Evolutionary conservation across 441 rosid species (phyloP).

Genomic region (Euphorbia neoarborescens): DNA sequence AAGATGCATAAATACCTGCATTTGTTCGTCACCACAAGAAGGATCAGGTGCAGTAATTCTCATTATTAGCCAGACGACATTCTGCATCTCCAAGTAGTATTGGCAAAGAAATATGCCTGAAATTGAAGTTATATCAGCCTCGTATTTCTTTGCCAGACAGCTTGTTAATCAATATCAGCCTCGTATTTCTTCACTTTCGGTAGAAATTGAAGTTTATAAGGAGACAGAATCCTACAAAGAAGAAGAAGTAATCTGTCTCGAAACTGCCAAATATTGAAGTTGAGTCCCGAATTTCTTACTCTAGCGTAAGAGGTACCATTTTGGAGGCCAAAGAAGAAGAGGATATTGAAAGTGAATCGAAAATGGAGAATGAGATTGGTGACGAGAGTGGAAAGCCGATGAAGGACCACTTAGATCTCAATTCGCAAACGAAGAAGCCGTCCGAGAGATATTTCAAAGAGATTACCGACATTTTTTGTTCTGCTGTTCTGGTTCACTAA

Average conservation of each 20-base stretch:
- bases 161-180: too few relatives aligned
- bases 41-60: too few relatives aligned
- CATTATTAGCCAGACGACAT: too few relatives aligned
- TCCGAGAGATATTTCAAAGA: slow-evolving; percentile 64
- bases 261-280: slow-evolving; percentile 36
- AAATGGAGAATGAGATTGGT: slow-evolving; percentile 33
- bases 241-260: slow-evolving; percentile 25
- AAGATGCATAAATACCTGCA: too few relatives aligned
- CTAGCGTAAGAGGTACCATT: slow-evolving; percentile 48
- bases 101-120: too few relatives aligned
- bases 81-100: too few relatives aligned
- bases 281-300: slow-evolving; percentile 40
- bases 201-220: too few relatives aligned
- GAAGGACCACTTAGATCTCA: slow-evolving; percentile 93
- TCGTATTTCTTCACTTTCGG: too few relatives aligned
- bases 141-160: too few relatives aligned
- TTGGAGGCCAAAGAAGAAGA: slow-evolving; percentile 59
- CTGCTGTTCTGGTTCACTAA: slow-evolving; percentile 96
- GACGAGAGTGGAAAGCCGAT: slow-evolving; percentile 44
- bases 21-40: too few relatives aligned
- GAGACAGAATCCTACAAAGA: slow-evolving; percentile 31
- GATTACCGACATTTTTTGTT: slow-evolving; percentile 85
- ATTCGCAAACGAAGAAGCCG: slow-evolving; percentile 67
- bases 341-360: slow-evolving; percentile 23
- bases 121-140: too few relatives aligned